Conservation (phyloP, 2,329 filamentous ascomycete species). For the Fusarium begoniae region DNA sequence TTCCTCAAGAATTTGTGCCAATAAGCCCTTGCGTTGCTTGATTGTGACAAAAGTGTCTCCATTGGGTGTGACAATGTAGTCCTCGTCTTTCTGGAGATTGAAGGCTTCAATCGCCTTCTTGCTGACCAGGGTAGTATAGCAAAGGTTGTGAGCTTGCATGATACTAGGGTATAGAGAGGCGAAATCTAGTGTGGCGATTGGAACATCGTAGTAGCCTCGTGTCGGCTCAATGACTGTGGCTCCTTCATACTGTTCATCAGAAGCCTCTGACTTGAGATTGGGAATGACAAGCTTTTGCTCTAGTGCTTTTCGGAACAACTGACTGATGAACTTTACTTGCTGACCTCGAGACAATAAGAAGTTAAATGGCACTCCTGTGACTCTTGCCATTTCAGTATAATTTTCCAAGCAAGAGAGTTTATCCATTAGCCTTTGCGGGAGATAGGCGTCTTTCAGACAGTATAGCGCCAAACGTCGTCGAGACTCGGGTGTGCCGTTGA, state of each 20-base stretch:
- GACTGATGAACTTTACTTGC: conserved; percentile 97
- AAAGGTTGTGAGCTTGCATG: conserved; percentile 98
- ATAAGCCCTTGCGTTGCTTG: conserved; percentile 88
- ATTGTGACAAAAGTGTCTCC: conserved; percentile 91
- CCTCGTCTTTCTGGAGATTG: conserved; percentile 83
- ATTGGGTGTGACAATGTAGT: conserved; percentile 96
- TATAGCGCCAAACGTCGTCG: conserved; percentile 91
- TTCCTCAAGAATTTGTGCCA: conserved; percentile 96
- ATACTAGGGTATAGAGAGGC: conserved; percentile 98
- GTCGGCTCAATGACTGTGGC: conserved; percentile 97
- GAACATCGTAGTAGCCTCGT: conserved; percentile 92
- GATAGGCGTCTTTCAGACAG: conserved; percentile 96
- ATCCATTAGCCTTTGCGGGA: conserved; percentile 94
- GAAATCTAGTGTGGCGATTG: conserved; percentile 97
- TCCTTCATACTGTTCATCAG: conserved; percentile 94
- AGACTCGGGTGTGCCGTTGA: conserved; percentile 95
- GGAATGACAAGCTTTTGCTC: conserved; percentile 96
- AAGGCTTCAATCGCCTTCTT: conserved; percentile 80
- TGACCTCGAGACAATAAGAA: conserved; percentile 91
- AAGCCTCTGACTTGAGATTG: conserved; percentile 75
- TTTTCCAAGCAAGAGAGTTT: conserved; percentile 99
- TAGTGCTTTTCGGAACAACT: conserved; percentile 92
- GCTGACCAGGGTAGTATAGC: conserved; percentile 88
- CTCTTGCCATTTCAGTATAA: conserved; percentile 99
- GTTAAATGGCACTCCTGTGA: conserved; percentile 98